Evolutionary conservation across 2,329 filamentous ascomycete species (phyloP), one percentile per base, ranked within the genome.

Genomic region (Xylariomycetidae sp.): DNA sequence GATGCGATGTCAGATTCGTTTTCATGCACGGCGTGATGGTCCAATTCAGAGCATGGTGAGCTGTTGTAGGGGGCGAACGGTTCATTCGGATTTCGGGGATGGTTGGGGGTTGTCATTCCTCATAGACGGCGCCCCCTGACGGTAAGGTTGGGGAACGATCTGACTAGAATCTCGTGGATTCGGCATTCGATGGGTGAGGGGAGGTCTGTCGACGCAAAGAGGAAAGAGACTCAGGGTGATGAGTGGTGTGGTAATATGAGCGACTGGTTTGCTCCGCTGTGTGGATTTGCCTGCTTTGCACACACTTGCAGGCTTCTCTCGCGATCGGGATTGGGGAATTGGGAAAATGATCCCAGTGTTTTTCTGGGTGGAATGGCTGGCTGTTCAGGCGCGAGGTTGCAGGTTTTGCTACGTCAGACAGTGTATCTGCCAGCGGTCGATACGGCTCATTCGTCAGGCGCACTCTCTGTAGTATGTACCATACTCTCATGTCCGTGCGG

Each of bases 151-250:
- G 45, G 41, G 48, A 45, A 47, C 44, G 37, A 44, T 45, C 36
- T 48, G 45, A 38, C 43, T 42, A 44, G 40, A 35, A 41, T 31
- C 50, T 53, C 50, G 49, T 53, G 38, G 45, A 41, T 39, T 49
- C 51, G 47, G 50, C 51, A 54, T 54, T 46, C 51, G 50, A 46
- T 43, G 36, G n/a, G n/a, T n/a, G n/a, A n/a, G n/a, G n/a, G n/a
- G n/a, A n/a, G n/a, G n/a, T n/a, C n/a, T n/a, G n/a, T n/a, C n/a
- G n/a, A n/a, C n/a, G n/a, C n/a, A n/a, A n/a, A n/a, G n/a, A n/a
- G n/a, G n/a, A n/a, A n/a, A 20, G 34, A 37, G 18, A 13, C 19
- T 29, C 29, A 36, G 34, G 15, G 39, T 36, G 31, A 38, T 33
- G 25, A 35, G 4, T 22, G 25, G 15, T 17, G 5, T 30, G 16